Evolutionary conservation across 257 asterid species (phyloP).

Genomic region (Capsicum baccatum): DNA sequence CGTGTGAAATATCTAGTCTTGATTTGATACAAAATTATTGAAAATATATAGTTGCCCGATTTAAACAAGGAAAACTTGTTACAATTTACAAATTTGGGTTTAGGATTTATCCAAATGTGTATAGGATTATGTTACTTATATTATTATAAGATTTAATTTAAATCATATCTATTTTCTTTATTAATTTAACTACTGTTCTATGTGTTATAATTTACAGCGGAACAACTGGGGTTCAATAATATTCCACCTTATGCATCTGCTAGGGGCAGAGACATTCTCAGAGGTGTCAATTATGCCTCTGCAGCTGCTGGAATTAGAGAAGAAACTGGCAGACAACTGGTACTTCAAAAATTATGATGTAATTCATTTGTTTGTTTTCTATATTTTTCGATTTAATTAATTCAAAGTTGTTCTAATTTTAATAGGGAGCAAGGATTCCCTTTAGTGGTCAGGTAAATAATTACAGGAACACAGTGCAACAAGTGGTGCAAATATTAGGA

Average conservation of each 20-base stretch:
- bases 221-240: slow-evolving; percentile 41
- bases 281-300: slow-evolving; percentile 62
- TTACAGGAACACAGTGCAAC: slow-evolving; percentile 25
- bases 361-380: no score
- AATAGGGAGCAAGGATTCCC: slow-evolving; percentile 30
- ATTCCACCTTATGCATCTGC: slow-evolving; percentile 52
- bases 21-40: background rate
- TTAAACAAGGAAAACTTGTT: background rate
- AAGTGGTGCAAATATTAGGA: slow-evolving; percentile 28
- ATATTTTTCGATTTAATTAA: background rate
- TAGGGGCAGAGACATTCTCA: slow-evolving; percentile 34
- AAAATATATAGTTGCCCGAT: background rate
- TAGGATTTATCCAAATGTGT: background rate
- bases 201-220: slow-evolving; percentile 35
- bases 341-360: background rate
- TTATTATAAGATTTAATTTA: background rate
- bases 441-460: slow-evolving; percentile 33
- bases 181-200: no score
- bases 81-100: background rate
- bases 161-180: no score
- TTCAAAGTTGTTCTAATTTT: background rate
- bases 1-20: background rate
- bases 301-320: slow-evolving; percentile 54
- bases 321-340: slow-evolving; percentile 42
- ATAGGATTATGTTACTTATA: background rate